These are phyloP conservation scores for Scheffersomyces ergatensis DNA, from an alignment of 805 yeast genomes.

Conservation along the genomic window DNA sequence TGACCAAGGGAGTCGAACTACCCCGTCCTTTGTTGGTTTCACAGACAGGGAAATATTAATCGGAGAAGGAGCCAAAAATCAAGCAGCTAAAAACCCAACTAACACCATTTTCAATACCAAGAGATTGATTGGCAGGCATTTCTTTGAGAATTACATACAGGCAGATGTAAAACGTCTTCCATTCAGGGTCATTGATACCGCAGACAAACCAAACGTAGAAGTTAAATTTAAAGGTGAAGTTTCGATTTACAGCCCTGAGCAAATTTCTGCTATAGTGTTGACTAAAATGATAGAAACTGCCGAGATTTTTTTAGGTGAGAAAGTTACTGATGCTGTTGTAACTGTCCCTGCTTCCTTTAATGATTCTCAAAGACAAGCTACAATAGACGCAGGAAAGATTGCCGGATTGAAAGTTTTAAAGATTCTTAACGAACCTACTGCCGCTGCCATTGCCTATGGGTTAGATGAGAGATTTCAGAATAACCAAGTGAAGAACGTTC, in stretches of 20 bases:
- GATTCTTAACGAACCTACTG: conserved; percentile 45
- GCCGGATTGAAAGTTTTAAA: conserved; percentile 46
- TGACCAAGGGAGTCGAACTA: conserved; percentile 98
- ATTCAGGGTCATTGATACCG: conserved; percentile 71
- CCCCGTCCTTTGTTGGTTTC: conserved; percentile 96
- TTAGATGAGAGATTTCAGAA: conserved; percentile 46
- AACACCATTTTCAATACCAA: conserved; percentile 96
- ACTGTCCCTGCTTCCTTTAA: conserved; percentile 45
- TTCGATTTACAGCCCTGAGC: conserved; percentile 89
- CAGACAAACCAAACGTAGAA: conserved; percentile 83
- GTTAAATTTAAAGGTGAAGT: conserved; percentile 88
- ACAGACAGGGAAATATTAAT: conserved; percentile 92
- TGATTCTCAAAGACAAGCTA: conserved; percentile 45
- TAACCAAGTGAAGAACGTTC: conserved; percentile 72
- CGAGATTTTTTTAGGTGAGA: conserved; percentile 82
- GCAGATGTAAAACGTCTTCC: conserved; percentile 87
- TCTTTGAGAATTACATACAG: conserved; percentile 73
- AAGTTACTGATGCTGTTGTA: conserved; percentile 57
- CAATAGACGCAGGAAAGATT: conserved; percentile 43
- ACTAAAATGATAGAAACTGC: conserved; percentile 92
- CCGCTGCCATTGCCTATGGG: conserved; percentile 46
- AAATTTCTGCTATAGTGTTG: conserved; percentile 89
- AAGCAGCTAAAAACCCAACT: conserved; percentile 93
- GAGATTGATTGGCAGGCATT: conserved; percentile 86
- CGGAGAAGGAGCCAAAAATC: conserved; percentile 98